Conservation (phyloP, 495 filamentous ascomycete genomes). For the Neurospora sp. region DNA sequence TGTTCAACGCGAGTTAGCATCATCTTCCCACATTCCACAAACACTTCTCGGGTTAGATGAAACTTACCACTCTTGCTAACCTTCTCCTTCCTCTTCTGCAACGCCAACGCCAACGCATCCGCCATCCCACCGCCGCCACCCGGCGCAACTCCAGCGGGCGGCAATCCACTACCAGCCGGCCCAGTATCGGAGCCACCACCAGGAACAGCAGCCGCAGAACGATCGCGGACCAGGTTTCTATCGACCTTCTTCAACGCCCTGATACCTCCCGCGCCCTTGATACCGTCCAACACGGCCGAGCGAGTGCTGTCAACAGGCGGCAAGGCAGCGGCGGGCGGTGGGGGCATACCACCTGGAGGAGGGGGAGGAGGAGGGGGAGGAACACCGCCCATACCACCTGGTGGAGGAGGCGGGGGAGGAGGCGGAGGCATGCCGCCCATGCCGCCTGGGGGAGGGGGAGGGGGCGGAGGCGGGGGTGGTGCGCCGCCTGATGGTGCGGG, state of each 20-base stretch:
- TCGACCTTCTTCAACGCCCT: slow-evolving; percentile 72
- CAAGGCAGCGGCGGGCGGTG: slow-evolving; percentile 41
- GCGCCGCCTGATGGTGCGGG: slow-evolving; percentile 15
- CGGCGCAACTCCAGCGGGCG: slow-evolving; percentile 37
- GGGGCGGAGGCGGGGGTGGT: slow-evolving; percentile 32
- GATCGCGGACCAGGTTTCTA: slow-evolving; percentile 64
- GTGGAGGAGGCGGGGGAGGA: too few relatives aligned
- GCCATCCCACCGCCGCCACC: slow-evolving; percentile 55
- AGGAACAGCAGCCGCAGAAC: slow-evolving; percentile 57
- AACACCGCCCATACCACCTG: too few relatives aligned
- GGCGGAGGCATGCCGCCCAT: slow-evolving; percentile 23
- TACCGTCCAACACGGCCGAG: slow-evolving; percentile 68
- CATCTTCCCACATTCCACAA: too few relatives aligned
- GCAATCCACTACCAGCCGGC: slow-evolving; percentile 46
- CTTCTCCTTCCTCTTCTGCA: slow-evolving; percentile 76
- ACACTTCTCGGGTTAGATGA: too few relatives aligned
- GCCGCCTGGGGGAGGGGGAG: slow-evolving; percentile 15
- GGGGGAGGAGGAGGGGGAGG: slow-evolving; percentile 41
- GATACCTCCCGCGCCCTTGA: slow-evolving; percentile 66
- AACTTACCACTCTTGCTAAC: slow-evolving; percentile 79
- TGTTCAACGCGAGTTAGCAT: slow-evolving; percentile 17
- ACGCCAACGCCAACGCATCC: slow-evolving; percentile 66
- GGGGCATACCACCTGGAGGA: slow-evolving; percentile 39
- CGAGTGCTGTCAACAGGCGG: slow-evolving; percentile 43
- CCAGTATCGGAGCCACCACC: slow-evolving; percentile 43